These are phyloP conservation scores for Sarocladiaceae sp. DNA, from an alignment of 2,329 filamentous ascomycete genomes.

Conservation along the genomic window DNA sequence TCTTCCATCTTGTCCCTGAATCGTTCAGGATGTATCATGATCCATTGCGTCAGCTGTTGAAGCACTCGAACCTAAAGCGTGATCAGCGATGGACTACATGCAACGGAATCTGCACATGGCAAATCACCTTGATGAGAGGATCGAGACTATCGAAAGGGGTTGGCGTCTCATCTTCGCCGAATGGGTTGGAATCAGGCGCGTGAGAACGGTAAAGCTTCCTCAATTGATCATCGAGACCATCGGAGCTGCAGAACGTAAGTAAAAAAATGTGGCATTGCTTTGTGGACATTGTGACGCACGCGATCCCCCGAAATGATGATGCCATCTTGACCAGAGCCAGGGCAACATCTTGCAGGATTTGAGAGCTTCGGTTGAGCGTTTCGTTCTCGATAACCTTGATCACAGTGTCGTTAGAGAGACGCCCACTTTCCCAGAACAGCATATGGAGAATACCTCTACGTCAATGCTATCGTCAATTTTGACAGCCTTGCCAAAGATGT, in stretches of 20 bases:
- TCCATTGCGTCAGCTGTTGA: slow-evolving; percentile 85
- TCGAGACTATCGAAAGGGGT: slow-evolving; percentile 75
- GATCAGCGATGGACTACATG: too few relatives aligned
- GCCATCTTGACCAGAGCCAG: slow-evolving; percentile 85
- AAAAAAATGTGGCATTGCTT: slow-evolving; percentile 5
- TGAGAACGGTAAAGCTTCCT: slow-evolving; percentile 83
- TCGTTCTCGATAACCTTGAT: slow-evolving; percentile 78
- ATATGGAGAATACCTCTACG: slow-evolving; percentile 62
- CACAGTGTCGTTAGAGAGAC: slow-evolving; percentile 10
- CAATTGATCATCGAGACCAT: slow-evolving; percentile 90
- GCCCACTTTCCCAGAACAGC: background rate
- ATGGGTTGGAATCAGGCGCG: slow-evolving; percentile 73
- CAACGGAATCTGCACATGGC: background rate
- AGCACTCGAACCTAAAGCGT: slow-evolving; percentile 61
- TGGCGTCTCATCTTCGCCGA: slow-evolving; percentile 69
- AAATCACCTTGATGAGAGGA: slow-evolving; percentile 64
- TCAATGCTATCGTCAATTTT: slow-evolving; percentile 87
- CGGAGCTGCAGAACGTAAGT: slow-evolving; percentile 48
- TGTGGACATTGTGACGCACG: slow-evolving; percentile 47
- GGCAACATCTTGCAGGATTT: slow-evolving; percentile 72
- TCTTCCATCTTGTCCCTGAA: slow-evolving; percentile 83
- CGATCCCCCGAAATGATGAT: slow-evolving; percentile 86
- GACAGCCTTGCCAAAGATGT: slow-evolving; percentile 79
- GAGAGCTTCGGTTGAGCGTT: slow-evolving; percentile 74
- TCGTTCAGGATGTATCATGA: slow-evolving; percentile 78